Base-by-base conservation (phyloP, 257 asterid genomes). In the Ballota nigra region DNA sequence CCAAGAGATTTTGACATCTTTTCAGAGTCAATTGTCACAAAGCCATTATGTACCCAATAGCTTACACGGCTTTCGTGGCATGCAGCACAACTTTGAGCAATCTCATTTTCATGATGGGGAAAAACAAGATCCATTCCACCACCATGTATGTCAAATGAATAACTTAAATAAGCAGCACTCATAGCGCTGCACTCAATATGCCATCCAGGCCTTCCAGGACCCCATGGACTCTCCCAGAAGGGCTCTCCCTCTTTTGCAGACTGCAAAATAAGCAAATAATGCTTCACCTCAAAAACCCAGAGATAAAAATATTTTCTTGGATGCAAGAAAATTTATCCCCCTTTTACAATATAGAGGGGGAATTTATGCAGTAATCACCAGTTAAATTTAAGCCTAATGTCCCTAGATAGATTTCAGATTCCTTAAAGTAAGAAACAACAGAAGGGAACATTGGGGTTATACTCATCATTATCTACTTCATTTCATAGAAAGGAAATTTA, bases 181-280 rank as follows among this genome's bases (percentile, higher is more conserved):
- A 91, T 94, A 49, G 98, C 99, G 80, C 99, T 94, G 84, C 99
- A 94, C 76, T 94, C 99, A 19, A 94, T 94, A 83, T 94, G 99
- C 98, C 99, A 94, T 77, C 98, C 99, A 70, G 98, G 98, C 83
- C 97, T 91, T 78, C 98, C 98, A 76, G 92, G 96, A 72, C 98
- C 98, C 98, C 98, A 94, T 4, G 99, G 99, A 82, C 99, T 94
- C 78, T 85, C 93, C 99, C 99, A 94, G 65, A 74, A 91, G 47
- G 97, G 99, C 72, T 91, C 99, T 64, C 98, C 96, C 81, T 84
- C 93, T 84, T 94, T 94, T n/a, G 97, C 96, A n/a, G 97, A 86
- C 99, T 94, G 90, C 77, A 77, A 75, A 71, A 41, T 56, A 19
- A 76, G 29, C 29, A 70, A 65, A 78, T 41, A 13, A 62, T 45